Base-by-base conservation (phyloP, 306 rosid genomes). In the Lupinus albus region DNA sequence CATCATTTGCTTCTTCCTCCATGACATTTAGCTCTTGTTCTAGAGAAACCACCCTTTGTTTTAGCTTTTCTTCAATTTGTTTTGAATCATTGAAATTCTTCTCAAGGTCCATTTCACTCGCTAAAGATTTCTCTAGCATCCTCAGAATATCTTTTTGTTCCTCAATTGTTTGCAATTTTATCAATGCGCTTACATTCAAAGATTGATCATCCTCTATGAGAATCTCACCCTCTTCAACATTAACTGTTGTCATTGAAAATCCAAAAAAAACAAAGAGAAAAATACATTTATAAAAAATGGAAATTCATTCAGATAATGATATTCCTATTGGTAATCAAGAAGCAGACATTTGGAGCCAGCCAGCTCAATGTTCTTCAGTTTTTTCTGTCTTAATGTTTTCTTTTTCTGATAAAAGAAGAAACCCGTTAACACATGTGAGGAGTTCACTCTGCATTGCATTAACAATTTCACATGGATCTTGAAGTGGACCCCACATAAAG, bases 81-180 rank as follows among this genome's bases (percentile, higher is more conserved):
- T 59, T 86, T 28, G 86, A 81, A 42, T 84, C 87, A 1, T 71
- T 67, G 44, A 87, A 50, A 66, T 78, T 89, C 79, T 86, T 89
- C 79, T 89, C 98, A 69, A 89, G 92, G 76, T 87, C 88, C 69
- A 92, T 84, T 74, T 92, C 98, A 61, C 74, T 84, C 4, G 92
- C 95, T 73, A 92, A 57, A 68, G 98, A 78, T 78, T 87, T 89
- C 83, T 92, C 95, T 30, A 92, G 85, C 89, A 84, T 78, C 88
- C 88, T 87, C 72, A 92, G 71, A 69, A 92, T 74, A 56, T 84
- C 65, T 61, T 86, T 87, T 69, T 84, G 91, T 46, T 85, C 84
- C 77, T 87, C 96, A 64, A 71, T 48, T 18, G 95, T 87, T 70
- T 85, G 89, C 90, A 89, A 77, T 17, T 84, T 71, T 67, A 80